phyloP scores from a whole-genome alignment of 495 filamentous ascomycete genomes.

The Cryomyces minteri region DNA sequence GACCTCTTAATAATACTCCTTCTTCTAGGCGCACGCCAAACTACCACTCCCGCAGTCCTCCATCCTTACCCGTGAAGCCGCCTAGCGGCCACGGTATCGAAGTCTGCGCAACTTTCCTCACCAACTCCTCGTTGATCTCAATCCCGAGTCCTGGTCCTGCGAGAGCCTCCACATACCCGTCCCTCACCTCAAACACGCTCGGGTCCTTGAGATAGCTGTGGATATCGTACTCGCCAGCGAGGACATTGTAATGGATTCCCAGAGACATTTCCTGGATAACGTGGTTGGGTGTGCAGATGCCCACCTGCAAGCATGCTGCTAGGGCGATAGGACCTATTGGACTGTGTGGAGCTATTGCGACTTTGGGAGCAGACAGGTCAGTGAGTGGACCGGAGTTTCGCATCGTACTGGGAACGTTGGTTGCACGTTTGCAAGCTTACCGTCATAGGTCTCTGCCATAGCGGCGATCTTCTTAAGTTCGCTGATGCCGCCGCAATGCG shows the following conservation, averaged over 20 bases:
- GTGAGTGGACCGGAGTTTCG: too few species aligned
- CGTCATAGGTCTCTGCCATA: slow-evolving; percentile 64
- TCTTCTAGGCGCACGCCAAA: too few species aligned
- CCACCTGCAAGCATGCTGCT: slow-evolving; percentile 55
- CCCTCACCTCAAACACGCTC: slow-evolving; percentile 41
- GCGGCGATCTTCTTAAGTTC: slow-evolving; percentile 53
- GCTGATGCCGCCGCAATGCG: slow-evolving; percentile 58
- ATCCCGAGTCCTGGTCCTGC: slow-evolving; percentile 52
- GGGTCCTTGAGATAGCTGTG: slow-evolving; percentile 47
- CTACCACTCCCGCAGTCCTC: slow-evolving; percentile 55
- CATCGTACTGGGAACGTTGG: too few species aligned
- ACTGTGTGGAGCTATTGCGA: slow-evolving; percentile 61
- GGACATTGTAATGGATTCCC: slow-evolving; percentile 63
- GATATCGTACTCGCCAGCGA: slow-evolving; percentile 43
- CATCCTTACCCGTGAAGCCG: slow-evolving; percentile 53
- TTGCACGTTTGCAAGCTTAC: too few species aligned
- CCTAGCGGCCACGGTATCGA: slow-evolving; percentile 37
- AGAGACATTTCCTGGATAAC: slow-evolving; percentile 68
- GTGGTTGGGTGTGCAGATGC: slow-evolving; percentile 46
- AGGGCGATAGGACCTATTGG: slow-evolving; percentile 60
- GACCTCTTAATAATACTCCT: too few species aligned
- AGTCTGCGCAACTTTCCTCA: slow-evolving; percentile 33
- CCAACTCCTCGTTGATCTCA: slow-evolving; percentile 51
- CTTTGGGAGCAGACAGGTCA: too few species aligned
- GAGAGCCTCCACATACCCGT: slow-evolving; percentile 46